A percentile compares a stretch with the other conserved stretches of the same genome.
Conservation (phyloP, 352 stramenopile species). For the Globisporangium mamillatum region DNA sequence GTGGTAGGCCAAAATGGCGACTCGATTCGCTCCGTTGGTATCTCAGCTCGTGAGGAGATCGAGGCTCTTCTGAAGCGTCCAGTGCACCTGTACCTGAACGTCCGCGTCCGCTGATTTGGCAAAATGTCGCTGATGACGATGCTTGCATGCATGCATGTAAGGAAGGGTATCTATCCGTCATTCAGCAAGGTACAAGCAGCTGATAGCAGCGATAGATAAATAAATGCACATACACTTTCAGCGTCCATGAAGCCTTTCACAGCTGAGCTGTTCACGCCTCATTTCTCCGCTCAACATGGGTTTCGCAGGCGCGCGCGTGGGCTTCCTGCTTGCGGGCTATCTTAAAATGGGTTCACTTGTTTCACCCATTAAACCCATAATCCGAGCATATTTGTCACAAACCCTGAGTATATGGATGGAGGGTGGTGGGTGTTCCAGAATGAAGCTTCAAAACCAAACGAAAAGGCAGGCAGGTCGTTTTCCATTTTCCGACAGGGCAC, state of each 20-base stretch:
- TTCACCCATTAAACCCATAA: no score
- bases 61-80: slow-evolving; percentile 61
- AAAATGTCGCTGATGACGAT: neutral
- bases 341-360: no score
- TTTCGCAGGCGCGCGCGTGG: no score
- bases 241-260: no score
- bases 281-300: no score
- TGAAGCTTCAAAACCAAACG: neutral
- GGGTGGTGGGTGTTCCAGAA: neutral
- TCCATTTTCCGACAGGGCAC: slow-evolving; percentile 1
- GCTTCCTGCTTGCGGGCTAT: no score
- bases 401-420: neutral
- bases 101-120: slow-evolving; percentile 51
- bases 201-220: neutral
- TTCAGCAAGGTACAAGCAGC: neutral
- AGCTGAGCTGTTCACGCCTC: no score
- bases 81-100: slow-evolving; percentile 85
- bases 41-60: slow-evolving; percentile 75
- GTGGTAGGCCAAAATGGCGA: slow-evolving; percentile 76
- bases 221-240: neutral
- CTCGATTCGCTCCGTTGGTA: slow-evolving; percentile 69
- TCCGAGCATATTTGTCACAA: neutral
- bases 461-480: neutral
- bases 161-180: neutral
- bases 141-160: neutral